These are phyloP conservation scores for Camelina sativa DNA, from an alignment of 345 rosid species.

Conservation along the genomic window DNA sequence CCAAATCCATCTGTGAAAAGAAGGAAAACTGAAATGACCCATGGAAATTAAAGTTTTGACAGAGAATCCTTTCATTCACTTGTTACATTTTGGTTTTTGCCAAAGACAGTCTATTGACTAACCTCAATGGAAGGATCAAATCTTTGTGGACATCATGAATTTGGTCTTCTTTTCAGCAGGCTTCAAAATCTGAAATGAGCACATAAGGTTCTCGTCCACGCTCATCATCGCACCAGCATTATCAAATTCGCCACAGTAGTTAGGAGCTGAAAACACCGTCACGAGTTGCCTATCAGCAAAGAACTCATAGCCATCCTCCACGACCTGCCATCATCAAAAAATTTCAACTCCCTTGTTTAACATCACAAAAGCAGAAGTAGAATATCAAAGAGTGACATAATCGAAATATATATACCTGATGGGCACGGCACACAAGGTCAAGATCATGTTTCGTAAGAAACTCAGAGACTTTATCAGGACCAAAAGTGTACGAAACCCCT, in stretches of 20 bases:
- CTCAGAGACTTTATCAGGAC: slow-evolving; percentile 81
- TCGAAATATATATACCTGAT: slow-evolving; percentile 64
- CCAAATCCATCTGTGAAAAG: slow-evolving; percentile 33
- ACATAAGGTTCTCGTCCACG: slow-evolving; percentile 82
- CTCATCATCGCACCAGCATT: slow-evolving; percentile 99
- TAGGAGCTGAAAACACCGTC: slow-evolving; percentile 93
- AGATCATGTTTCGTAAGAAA: slow-evolving; percentile 75
- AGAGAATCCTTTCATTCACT: slow-evolving; percentile 19
- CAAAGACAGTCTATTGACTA: slow-evolving; percentile 21
- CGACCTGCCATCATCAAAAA: slow-evolving; percentile 59
- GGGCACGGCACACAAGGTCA: slow-evolving; percentile 96
- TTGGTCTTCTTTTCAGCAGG: slow-evolving; percentile 88
- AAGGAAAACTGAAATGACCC: slow-evolving; percentile 19
- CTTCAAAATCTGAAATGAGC: slow-evolving; percentile 96
- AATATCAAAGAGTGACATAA: slow-evolving; percentile 12
- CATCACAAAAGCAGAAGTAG: slow-evolving; percentile 20
- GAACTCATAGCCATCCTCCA: slow-evolving; percentile 98
- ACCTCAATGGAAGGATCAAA: slow-evolving; percentile 47
- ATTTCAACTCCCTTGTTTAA: slow-evolving; percentile 2
- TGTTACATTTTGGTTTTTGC: slow-evolving; percentile 15
- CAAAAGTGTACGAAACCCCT: slow-evolving; percentile 95
- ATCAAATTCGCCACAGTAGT: slow-evolving; percentile 96
- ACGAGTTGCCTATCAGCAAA: slow-evolving; percentile 94
- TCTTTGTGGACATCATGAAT: slow-evolving; percentile 67
- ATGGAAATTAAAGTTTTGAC: background rate